phyloP scores from a whole-genome alignment of 2,329 filamentous ascomycete species.

The Grosmannia serpens region DNA sequence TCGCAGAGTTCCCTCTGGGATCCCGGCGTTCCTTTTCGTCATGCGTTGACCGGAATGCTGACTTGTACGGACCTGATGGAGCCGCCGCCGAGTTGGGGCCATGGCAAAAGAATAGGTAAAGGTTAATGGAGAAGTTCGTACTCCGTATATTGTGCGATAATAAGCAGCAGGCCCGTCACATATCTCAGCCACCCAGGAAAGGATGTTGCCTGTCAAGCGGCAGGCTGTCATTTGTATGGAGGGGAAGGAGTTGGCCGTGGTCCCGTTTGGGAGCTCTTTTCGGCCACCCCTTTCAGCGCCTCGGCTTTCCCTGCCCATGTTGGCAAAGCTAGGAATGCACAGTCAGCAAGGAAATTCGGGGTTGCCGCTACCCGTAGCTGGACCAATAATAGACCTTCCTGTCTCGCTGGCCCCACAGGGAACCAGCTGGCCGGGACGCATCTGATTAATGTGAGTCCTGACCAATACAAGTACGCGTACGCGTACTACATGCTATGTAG shows the following conservation, averaged over 20 bases:
- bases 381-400: not conserved
- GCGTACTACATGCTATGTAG: no score
- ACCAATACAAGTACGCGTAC: no score
- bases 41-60: not conserved
- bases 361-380: not conserved
- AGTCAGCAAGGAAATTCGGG: not conserved
- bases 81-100: no score
- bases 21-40: not conserved
- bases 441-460: not conserved
- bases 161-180: not conserved
- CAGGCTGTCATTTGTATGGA: not conserved
- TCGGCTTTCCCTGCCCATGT: not conserved
- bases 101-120: no score
- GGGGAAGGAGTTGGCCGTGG: not conserved
- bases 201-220: not conserved
- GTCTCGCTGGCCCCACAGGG: not conserved
- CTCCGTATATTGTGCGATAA: not conserved
- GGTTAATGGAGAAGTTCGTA: no score
- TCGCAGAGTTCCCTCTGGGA: not conserved
- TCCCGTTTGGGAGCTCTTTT: not conserved
- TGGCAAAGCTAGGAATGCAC: not conserved
- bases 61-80: not conserved
- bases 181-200: not conserved
- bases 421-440: not conserved
- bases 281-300: not conserved